Base-by-base conservation (phyloP, 768 basidiomycete species). In the Vararia minispora region DNA sequence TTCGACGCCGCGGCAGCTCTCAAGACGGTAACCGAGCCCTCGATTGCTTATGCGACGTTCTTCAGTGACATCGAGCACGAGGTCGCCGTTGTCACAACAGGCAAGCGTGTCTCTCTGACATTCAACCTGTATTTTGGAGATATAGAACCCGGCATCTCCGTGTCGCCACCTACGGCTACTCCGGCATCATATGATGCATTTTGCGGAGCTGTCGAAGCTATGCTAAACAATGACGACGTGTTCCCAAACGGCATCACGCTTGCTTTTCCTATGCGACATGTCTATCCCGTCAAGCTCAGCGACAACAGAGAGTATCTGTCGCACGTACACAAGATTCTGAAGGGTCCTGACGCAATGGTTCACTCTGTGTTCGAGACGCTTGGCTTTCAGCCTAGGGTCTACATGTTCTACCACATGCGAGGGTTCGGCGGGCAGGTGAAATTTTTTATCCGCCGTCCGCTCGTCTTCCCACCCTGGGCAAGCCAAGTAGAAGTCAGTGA, bases 21-120 rank as follows among this genome's bases (percentile, higher is more conserved):
- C n/a, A 5, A 1, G 13, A 14, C 13, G 3, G 20, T 22, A n/a
- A n/a, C 9, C 5, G 10, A 14, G 8, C 28, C 28, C n/a, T 35
- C 38, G 5, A 32, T 54, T 17, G 45, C 41, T 1, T 48, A 58
- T 12, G 57, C 52, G 9, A 62, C 58, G 12, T 53, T 59, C 27
- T 61, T 11, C 61, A 59, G 59, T 46, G 63, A 66, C 40, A 57
- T 68, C 35, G 63, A 64, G 36, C 63, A 66, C 29, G 63, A 66
- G 48, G 63, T 66, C 17, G 16, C 46, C 2, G 45, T 48, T 7
- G 61, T 68, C 6, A 46, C 37, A 0, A 56, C 61, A 0, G 66
- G 67, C 0, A 45, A 64, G 46, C 57, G 65, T 1, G 55, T 69
- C 5, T 65, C 65, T 0, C 43, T 68, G 28, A 68, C 64, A 0